Evolutionary conservation across 176 grass and related monocot genomes (phyloP), one percentile per base, ranked within the genome.

Genomic region (Cocos nucifera): DNA sequence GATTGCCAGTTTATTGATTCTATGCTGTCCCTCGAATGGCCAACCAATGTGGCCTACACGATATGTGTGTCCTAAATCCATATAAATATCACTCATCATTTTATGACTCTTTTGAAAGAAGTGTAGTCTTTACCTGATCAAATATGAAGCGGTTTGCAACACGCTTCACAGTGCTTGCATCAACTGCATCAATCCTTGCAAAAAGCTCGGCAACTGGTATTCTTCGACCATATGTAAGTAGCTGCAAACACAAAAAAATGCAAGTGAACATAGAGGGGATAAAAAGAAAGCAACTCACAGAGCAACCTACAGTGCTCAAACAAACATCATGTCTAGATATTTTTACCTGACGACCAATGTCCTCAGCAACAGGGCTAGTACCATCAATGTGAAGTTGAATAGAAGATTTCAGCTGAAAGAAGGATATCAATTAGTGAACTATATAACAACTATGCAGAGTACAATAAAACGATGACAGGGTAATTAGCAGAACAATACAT

Each of bases 71-170:
- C 35, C 35, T 44, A 44, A 44, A 44, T 44, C 35, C 9, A 14
- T 14, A 44, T 2, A 44, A 12, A 3, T 44, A 44, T 44, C 9
- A 44, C 1, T 12, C 35, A 10, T 12, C 35, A 14, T 44, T 44
- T 44, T 44, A 10, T 44, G 10, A 44, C 35, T 44, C 35, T 44
- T 35, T 28, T 26, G 3, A 32, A 16, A 16, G 0, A 48, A 57
- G 23, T 15, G 23, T 62, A 30, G 68, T 5, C 52, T 73, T 57
- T 78, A 92, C 94, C 88, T 98, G 94, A 72, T 98, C 94, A 79
- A 98, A 98, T 76, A 98, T 89, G 82, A 98, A 98, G 51, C 94
- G 94, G 20, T 98, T 98, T 23, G 94, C 88, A 54, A 98, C 85
- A 72, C 94, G 84, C 67, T 80, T 98, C 22, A 98, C 79, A 51